Base-by-base conservation (phyloP, 371 early-diverging fungal genomes). In the Mortierella sp. region DNA sequence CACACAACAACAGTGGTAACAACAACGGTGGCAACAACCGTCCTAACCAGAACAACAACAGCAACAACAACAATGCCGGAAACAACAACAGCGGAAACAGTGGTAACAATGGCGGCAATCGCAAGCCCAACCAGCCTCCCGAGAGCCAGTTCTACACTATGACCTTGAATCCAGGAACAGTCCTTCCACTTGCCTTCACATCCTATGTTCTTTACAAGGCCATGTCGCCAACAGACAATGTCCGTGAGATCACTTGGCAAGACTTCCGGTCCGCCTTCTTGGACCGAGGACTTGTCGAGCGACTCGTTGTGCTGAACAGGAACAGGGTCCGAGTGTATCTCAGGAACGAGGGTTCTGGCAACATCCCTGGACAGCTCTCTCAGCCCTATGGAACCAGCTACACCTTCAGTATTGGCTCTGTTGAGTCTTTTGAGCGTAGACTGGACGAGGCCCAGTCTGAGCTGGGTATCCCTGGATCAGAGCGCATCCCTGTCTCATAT, bases 391-490 rank as follows among this genome's bases (percentile, higher is more conserved):
- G 76, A 63, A 70, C 74, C 47, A 65, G 72, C 0, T 88, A 86
- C 82, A 87, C 89, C 72, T 98, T 98, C 82, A 91, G 95, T 50
- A 97, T 98, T 55, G 98, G 98, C 29, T 95, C 95, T n/a, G 92
- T 97, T 0, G 98, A 97, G 60, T 88, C 93, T 23, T 99, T 99
- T 85, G 99, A 99, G 83, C 89, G 91, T 52, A 92, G 91, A 65
- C 70, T 99, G 64, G 94, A 94, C n/a, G 87, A 90, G 19, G 97
- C 97, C 18, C 99, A 98, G 77, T 83, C 84, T 43, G 96, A 97
- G 74, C 89, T 99, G 48, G 92, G 92, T 16, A 95, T 98, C 53
- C 97, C 98, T 19, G 83, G 94, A 12, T 85, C 86, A 30, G 93
- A 98, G 70, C 91, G 95, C 30, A 91, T 99, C 45, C 98, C 98